Percentiles rank a stretch among this genome's conserved stretches.
These are phyloP conservation scores for Fusarium guadeloupense DNA, from an alignment of 2,329 filamentous ascomycete species.

Conservation along the genomic window DNA sequence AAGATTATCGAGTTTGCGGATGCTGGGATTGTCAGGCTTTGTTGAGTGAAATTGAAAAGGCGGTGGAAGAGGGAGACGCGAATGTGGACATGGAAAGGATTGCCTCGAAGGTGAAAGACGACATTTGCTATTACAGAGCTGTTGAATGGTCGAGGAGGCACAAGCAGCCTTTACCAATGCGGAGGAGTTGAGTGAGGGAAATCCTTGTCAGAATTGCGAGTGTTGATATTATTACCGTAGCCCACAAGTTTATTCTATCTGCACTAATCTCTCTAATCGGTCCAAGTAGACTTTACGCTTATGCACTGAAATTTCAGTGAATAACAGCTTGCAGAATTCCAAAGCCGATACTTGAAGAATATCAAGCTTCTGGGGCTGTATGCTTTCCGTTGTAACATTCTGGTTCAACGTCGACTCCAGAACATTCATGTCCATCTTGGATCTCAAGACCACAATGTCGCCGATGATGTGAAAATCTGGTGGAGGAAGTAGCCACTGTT, in stretches of 20 bases:
- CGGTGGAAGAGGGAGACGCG: neutral
- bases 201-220: no score
- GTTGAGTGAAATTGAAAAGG: slow-evolving; percentile 35
- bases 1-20: slow-evolving; percentile 48
- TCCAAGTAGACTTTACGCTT: slow-evolving; percentile 32
- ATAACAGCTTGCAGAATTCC: slow-evolving; percentile 22
- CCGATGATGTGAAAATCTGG: slow-evolving; percentile 6
- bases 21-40: slow-evolving; percentile 53
- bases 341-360: neutral
- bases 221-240: neutral
- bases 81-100: slow-evolving; percentile 19
- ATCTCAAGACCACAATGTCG: neutral
- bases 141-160: slow-evolving; percentile 27
- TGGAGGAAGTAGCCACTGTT: neutral
- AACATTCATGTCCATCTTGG: neutral
- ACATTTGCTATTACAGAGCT: slow-evolving; percentile 28
- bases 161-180: neutral
- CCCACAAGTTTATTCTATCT: neutral
- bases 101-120: neutral
- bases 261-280: slow-evolving; percentile 10
- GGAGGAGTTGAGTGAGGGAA: neutral
- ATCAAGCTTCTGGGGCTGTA: slow-evolving; percentile 1
- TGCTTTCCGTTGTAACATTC: neutral
- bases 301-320: slow-evolving; percentile 37
- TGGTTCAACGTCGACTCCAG: neutral